Conservation (phyloP, 371 early-diverging fungal species). For the Spiromyces aspiralis region DNA sequence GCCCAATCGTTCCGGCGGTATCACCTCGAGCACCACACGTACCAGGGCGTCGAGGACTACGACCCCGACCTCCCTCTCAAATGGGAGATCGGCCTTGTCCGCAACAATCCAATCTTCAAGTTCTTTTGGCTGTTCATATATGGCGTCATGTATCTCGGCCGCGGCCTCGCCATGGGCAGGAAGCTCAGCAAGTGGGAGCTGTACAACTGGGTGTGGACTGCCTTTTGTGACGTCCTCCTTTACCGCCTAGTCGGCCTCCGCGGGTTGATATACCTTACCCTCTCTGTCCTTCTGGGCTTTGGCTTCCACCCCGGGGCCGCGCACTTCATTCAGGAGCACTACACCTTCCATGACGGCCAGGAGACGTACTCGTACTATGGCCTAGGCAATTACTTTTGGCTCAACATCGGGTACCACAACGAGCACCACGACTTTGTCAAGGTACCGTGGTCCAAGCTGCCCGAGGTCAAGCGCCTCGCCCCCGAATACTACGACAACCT, state of each 20-base stretch:
- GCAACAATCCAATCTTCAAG: slow-evolving; percentile 54
- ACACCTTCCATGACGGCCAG: slow-evolving; percentile 85
- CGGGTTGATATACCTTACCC: slow-evolving; percentile 55
- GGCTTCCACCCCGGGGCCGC: slow-evolving; percentile 91
- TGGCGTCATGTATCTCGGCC: slow-evolving; percentile 79
- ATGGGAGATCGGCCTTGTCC: slow-evolving; percentile 66
- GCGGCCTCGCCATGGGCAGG: slow-evolving; percentile 66
- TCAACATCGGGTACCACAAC: slow-evolving; percentile 91
- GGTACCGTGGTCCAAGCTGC: slow-evolving; percentile 81
- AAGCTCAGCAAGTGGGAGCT: slow-evolving; percentile 59
- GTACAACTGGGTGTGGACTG: slow-evolving; percentile 52
- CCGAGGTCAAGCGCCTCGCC: slow-evolving; percentile 59
- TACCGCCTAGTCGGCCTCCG: slow-evolving; percentile 41
- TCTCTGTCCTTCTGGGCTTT: slow-evolving; percentile 77
- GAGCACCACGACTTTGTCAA: slow-evolving; percentile 94
- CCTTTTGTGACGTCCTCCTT: slow-evolving; percentile 41
- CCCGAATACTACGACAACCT: slow-evolving; percentile 82
- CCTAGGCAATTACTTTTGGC: slow-evolving; percentile 57
- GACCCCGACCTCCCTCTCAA: slow-evolving; percentile 91
- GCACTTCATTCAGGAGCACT: slow-evolving; percentile 97
- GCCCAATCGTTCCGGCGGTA: slow-evolving; percentile 78
- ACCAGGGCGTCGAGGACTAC: slow-evolving; percentile 86
- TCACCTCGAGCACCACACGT: slow-evolving; percentile 93
- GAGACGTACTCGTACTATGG: slow-evolving; percentile 98
- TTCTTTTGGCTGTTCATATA: slow-evolving; percentile 70